Percentiles rank a stretch among this genome's conserved stretches.
phyloP scores from a whole-genome alignment of 441 rosid genomes.

The Gossypium schwendimanii region DNA sequence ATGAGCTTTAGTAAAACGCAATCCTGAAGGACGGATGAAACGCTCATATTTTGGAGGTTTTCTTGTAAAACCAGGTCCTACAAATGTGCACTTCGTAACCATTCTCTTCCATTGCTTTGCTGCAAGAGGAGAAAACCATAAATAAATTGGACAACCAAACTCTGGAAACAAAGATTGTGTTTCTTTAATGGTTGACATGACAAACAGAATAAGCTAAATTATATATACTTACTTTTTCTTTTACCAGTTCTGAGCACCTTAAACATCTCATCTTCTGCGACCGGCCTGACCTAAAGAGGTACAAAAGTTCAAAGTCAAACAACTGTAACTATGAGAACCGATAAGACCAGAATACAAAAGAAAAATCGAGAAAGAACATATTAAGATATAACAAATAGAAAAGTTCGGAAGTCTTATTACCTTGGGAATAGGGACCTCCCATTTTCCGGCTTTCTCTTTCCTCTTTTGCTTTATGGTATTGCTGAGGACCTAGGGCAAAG shows the following conservation, averaged over 20 bases:
- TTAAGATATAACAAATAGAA: not conserved
- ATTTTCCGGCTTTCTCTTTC: slow-evolving; percentile 92
- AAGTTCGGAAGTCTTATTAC: slow-evolving; percentile 25
- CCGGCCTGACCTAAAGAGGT: slow-evolving; percentile 69
- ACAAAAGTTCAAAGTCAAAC: slow-evolving; percentile 4
- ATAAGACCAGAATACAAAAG: not conserved
- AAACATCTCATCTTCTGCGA: slow-evolving; percentile 95
- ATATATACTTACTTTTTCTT: slow-evolving; percentile 52
- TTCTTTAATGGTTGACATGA: not conserved
- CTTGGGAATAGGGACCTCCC: slow-evolving; percentile 96
- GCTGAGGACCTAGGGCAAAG: slow-evolving; percentile 54
- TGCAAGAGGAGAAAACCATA: not conserved
- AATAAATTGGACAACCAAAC: not conserved
- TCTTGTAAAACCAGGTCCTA: slow-evolving; percentile 59
- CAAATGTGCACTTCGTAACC: slow-evolving; percentile 13
- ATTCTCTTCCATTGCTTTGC: slow-evolving; percentile 11
- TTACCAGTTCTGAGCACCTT: slow-evolving; percentile 81
- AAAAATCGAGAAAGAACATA: not conserved
- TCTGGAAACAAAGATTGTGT: not conserved
- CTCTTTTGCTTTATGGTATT: slow-evolving; percentile 92
- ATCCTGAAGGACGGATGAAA: slow-evolving; percentile 86
- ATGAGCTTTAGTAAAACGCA: slow-evolving; percentile 81
- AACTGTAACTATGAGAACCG: not conserved
- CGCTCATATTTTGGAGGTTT: slow-evolving; percentile 98
- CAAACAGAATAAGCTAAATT: not conserved